Conservation (phyloP, 2,329 filamentous ascomycete species). For the Paraphoma sp. region DNA sequence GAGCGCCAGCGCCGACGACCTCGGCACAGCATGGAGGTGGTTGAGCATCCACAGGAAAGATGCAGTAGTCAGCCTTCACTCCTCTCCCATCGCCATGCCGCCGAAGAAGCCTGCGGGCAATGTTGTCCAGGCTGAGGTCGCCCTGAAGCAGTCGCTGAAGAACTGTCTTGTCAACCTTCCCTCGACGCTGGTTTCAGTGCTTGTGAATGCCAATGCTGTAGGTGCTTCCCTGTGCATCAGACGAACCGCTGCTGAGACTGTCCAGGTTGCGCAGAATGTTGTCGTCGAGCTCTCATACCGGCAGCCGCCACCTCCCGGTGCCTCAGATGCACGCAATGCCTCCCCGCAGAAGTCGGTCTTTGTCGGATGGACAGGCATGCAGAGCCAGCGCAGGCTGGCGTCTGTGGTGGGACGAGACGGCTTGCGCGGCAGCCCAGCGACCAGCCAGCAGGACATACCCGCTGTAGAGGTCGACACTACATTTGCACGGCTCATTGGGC, state of each 20-base stretch:
- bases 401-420: conserved; percentile 78
- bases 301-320: conserved; percentile 58
- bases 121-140: conserved; percentile 79
- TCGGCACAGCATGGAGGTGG: conserved; percentile 30
- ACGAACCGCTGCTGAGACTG: conserved; percentile 44
- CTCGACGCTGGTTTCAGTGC: conserved; percentile 78
- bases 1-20: conserved; percentile 32
- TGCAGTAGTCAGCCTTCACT: conserved; percentile 3
- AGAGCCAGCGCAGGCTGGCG: conserved; percentile 82
- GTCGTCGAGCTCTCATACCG: conserved; percentile 88
- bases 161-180: conserved; percentile 96
- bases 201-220: conserved; percentile 90
- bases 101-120: conserved; percentile 53
- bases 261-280: conserved; percentile 89
- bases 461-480: conserved; percentile 88
- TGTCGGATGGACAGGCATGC: conserved; percentile 97
- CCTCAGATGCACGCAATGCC: conserved; percentile 47
- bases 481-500: conserved; percentile 76
- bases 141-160: conserved; percentile 80
- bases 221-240: conserved; percentile 42
- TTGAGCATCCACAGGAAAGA: conserved; percentile 4
- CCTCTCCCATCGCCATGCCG: conserved; percentile 34
- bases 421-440: conserved; percentile 64
- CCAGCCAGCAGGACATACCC: conserved; percentile 76
- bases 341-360: conserved; percentile 73